Conservation (phyloP, 345 rosid species). For the Corchorus olitorius region DNA sequence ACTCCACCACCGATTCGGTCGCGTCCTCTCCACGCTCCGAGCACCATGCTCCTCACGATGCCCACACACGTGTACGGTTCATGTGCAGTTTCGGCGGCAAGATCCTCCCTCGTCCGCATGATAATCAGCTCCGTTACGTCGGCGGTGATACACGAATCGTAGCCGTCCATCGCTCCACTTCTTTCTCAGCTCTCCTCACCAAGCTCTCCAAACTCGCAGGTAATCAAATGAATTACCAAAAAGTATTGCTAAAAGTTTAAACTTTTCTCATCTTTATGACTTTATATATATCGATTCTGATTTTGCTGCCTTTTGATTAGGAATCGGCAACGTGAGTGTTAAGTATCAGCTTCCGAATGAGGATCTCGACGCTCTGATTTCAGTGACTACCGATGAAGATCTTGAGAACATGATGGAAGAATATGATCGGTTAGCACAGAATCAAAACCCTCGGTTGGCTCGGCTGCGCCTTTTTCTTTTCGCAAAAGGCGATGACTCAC, state of each 20-base stretch:
- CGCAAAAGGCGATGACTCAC: constrained; percentile 57
- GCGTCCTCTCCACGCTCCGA: constrained; percentile 86
- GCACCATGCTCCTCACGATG: constrained; percentile 40
- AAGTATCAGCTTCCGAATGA: constrained; percentile 97
- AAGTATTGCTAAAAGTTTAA: too few relatives aligned
- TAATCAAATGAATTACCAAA: background rate
- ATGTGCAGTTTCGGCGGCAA: constrained; percentile 98
- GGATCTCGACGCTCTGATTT: constrained; percentile 92
- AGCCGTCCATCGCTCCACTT: constrained; percentile 66
- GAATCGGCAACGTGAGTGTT: constrained; percentile 58
- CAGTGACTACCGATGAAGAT: constrained; percentile 93
- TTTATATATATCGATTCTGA: constrained; percentile 14
- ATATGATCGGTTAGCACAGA: constrained; percentile 74
- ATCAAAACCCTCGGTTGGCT: constrained; percentile 69
- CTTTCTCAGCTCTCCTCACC: constrained; percentile 56
- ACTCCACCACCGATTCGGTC: constrained; percentile 60
- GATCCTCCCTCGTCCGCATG: constrained; percentile 96
- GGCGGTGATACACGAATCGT: constrained; percentile 98
- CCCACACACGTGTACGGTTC: constrained; percentile 58
- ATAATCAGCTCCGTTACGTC: constrained; percentile 87
- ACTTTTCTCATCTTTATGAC: background rate
- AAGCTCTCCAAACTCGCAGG: constrained; percentile 89
- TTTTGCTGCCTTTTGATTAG: constrained; percentile 33
- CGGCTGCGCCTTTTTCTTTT: constrained; percentile 89
- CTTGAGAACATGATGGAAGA: constrained; percentile 98